Evolutionary conservation across 352 stramenopile genomes (phyloP), one percentile per base, ranked within the genome.

Genomic region (Globisporangium cylindrosporum): DNA sequence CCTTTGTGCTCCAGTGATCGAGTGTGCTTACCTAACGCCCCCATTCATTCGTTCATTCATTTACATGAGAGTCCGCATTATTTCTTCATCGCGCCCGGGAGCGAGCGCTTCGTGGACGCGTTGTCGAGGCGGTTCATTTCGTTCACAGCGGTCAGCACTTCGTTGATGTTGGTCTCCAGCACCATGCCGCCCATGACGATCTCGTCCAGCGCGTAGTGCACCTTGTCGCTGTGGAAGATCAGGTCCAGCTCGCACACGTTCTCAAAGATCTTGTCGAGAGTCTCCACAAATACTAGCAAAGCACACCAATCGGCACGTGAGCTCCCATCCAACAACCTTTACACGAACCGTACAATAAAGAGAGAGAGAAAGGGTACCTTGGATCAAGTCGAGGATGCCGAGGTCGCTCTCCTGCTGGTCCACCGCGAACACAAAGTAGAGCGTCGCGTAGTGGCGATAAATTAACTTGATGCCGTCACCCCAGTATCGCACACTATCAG

Each of bases 151-250:
- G 94, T 93, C 67, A 99, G 82, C 71, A 99, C 97, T 57, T 97
- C 81, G 74, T 97, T 97, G 78, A 99, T 99, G 88, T 99, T 99
- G 36, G 97, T 99, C 79, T 99, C 97, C 32, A 99, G 84, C 55
- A 99, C 98, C 97, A 99, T 99, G 34, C 98, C 97, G 15, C 95
- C 98, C 97, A 99, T 99, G 51, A 99, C 97, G 73, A 99, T 99
- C 82, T 99, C 98, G 84, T 99, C 98, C 62, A 99, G 82, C 54
- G 99, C 93, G 73, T 98, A 98, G 71, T 98, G 92, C 27, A 98
- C 83, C 70, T 98, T 97, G 90, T 99, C 97, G 54, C 93, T 98
- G 84, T 99, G 97, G 84, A 99, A 99, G 75, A 99, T 99, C 41
- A 99, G 85, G 73, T 99, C 97, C 56, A 99, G 85, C 82, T 99